phyloP scores from a whole-genome alignment of 306 rosid genomes.

The Vigna radiata region DNA sequence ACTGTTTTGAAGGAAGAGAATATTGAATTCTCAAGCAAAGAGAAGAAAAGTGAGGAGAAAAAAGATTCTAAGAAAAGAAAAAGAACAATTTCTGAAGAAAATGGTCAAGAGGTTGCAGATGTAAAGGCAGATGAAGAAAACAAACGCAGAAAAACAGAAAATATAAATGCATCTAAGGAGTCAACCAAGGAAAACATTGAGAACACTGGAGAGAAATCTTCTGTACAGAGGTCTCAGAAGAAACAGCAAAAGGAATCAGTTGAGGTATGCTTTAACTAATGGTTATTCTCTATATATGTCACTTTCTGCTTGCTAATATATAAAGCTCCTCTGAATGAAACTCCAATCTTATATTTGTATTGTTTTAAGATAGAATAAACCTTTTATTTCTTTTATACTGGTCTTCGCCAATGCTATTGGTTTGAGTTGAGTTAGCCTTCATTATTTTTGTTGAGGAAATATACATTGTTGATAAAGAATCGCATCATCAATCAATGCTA shows the following conservation, averaged over 20 bases:
- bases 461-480: not conserved
- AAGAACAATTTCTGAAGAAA: conserved; percentile 63
- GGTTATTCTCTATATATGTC: not conserved
- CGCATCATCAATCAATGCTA: not conserved
- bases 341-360: not conserved
- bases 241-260: conserved; percentile 63
- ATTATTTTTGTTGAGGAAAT: not conserved
- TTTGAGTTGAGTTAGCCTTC: conserved; percentile 19
- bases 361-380: not conserved
- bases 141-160: conserved; percentile 63
- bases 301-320: conserved; percentile 2
- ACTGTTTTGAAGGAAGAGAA: conserved; percentile 46
- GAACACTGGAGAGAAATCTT: conserved; percentile 54
- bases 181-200: conserved; percentile 42
- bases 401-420: not conserved
- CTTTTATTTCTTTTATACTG: not conserved
- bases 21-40: conserved; percentile 42
- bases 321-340: conserved; percentile 10
- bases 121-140: conserved; percentile 59
- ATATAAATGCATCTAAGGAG: conserved; percentile 41
- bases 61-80: conserved; percentile 75
- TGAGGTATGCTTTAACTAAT: conserved; percentile 65
- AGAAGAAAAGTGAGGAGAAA: conserved; percentile 40
- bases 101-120: conserved; percentile 49
- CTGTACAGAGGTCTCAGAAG: conserved; percentile 52